Evolutionary conservation across 1,139 yeast genomes (phyloP), one percentile per base, ranked within the genome.

Genomic region (Lizanozyma gosingica): DNA sequence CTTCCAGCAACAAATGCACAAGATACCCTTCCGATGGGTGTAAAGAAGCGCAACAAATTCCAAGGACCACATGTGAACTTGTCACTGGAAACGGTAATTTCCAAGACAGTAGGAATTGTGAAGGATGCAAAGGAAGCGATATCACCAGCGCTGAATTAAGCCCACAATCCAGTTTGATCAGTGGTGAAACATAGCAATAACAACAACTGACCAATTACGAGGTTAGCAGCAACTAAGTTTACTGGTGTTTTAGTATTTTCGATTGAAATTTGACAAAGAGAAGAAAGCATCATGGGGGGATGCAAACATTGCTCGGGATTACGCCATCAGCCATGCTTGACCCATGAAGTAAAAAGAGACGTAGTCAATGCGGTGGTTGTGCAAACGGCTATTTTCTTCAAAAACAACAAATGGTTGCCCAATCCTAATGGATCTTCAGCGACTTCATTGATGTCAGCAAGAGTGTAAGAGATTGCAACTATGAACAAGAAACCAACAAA

Each of bases 121-220:
- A 82, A 82, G 1, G 88, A 81, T 45, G 81, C 71, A 52, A 80
- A 81, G 0, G 85, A 80, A 15, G 84, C 76, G 53, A 81, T 80
- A 41, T 87, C 90, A 40, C 87, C 87, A 34, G 82, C 85, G 1
- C 85, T 79, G 62, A 83, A 82, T 42, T 80, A 78, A 38, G 92
- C 90, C 35, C 79, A 82, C 50, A 82, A 78, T 36, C 88, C 84
- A n/a, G 75, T 68, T 42, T 72, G 78, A 34, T 85, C 86, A 29
- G 83, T 83, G 60, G n/a, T n/a, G n/a, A 82, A 80, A 53, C 80
- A 68, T 45, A 80, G 65, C 41, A 78, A 66, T 44, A 82, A 64
- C 33, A 76, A 60, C 22, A 78, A 65, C 52, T 76, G 74, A 33
- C 84, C 86, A 41, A 82, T 52, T 18, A 68, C 50, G 55, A 75